Conservation (phyloP, 805 yeast species). For the Scheffersomyces lignosus region DNA sequence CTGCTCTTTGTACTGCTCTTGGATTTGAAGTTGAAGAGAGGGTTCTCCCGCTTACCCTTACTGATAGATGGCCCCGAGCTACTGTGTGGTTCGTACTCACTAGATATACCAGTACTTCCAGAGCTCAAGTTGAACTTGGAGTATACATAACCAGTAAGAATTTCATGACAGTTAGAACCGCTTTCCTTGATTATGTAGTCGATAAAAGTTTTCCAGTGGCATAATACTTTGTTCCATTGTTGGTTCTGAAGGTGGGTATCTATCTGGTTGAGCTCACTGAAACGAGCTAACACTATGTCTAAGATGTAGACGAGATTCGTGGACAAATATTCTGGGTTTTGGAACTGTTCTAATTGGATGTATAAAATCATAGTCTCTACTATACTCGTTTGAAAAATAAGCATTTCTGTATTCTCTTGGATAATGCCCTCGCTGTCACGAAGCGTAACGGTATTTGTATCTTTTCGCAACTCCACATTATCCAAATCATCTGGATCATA, state of each 20-base stretch:
- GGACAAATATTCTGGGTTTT: conserved; percentile 36
- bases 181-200: conserved; percentile 34
- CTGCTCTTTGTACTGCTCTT: conserved; percentile 17
- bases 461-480: conserved; percentile 15
- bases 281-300: conserved; percentile 30
- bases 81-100: background rate
- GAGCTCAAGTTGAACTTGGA: conserved; percentile 23
- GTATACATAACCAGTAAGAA: conserved; percentile 30
- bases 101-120: background rate
- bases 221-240: conserved; percentile 29
- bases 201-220: conserved; percentile 29
- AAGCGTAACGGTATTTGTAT: conserved; percentile 17
- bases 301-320: conserved; percentile 24
- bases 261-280: conserved; percentile 20
- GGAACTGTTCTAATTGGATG: conserved; percentile 41
- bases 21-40: conserved; percentile 26
- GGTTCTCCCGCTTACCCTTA: conserved; percentile 21
- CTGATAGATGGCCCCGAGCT: background rate
- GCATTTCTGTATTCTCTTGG: conserved; percentile 15
- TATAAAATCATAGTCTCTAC: conserved; percentile 36
- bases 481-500: conserved; percentile 20
- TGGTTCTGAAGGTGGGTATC: conserved; percentile 30
- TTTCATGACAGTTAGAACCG: conserved; percentile 39
- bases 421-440: conserved; percentile 31
- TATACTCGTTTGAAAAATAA: conserved; percentile 29